Conservation (phyloP, 495 filamentous ascomycete genomes). For the Trichoderma parareesei region DNA sequence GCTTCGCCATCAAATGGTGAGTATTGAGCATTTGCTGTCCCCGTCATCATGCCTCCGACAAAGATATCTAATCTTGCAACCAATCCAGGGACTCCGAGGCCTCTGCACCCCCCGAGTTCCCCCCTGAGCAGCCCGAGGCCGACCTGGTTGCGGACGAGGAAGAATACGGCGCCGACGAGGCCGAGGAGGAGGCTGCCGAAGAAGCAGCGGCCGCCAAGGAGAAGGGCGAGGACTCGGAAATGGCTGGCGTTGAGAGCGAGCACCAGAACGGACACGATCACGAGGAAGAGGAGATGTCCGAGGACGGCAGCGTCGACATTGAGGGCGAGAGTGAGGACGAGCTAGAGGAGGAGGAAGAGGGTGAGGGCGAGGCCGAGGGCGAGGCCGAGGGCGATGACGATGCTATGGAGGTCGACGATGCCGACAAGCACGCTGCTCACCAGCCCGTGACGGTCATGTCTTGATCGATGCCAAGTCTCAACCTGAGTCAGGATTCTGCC, state of each 20-base stretch:
- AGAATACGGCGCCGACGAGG: conserved; percentile 81
- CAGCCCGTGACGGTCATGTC: conserved; percentile 10
- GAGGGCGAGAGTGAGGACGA: conserved; percentile 80
- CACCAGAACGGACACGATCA: conserved; percentile 33
- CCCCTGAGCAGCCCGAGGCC: conserved; percentile 93
- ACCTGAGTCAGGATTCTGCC: neutral
- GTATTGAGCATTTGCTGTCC: conserved; percentile 31
- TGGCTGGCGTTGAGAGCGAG: conserved; percentile 63
- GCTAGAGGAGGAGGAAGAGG: conserved; percentile 77
- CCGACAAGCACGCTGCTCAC: conserved; percentile 8
- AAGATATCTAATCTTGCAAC: conserved; percentile 17
- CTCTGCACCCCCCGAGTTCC: conserved; percentile 90
- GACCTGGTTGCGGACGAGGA: conserved; percentile 80
- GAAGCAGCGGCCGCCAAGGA: conserved; percentile 35
- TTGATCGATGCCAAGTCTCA: neutral
- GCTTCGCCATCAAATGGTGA: conserved; percentile 96
- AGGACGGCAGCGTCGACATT: conserved; percentile 91
- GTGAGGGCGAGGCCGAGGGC: conserved; percentile 57
- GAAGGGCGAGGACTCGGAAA: conserved; percentile 64
- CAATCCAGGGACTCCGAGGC: conserved; percentile 81
- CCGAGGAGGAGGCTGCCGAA: conserved; percentile 56
- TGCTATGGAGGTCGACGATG: conserved; percentile 73
- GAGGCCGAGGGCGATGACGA: conserved; percentile 60
- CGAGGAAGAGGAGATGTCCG: conserved; percentile 69
- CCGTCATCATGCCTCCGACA: neutral